Conservation (phyloP, 2,329 filamentous ascomycete genomes). For the Aspergillus tubingensis region DNA sequence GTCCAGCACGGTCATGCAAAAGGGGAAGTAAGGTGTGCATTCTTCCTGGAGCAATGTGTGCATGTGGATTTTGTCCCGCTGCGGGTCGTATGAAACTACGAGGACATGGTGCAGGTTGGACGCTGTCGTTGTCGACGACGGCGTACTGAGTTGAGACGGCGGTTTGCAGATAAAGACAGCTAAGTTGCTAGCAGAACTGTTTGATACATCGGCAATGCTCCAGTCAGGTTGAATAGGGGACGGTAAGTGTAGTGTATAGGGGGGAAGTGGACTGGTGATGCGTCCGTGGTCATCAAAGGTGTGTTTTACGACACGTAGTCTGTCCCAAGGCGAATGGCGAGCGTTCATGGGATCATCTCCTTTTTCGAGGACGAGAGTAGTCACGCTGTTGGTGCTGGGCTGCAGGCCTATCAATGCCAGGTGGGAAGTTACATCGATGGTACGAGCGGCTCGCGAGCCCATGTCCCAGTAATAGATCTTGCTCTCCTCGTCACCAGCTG, state of each 20-base stretch:
- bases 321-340: not conserved
- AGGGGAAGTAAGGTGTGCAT: not conserved
- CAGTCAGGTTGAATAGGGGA: not conserved
- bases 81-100: slow-evolving; percentile 14
- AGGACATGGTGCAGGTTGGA: slow-evolving; percentile 4
- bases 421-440: slow-evolving; percentile 7
- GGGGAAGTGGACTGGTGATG: not conserved
- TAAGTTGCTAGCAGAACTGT: slow-evolving; percentile 8
- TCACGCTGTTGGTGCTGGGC: slow-evolving; percentile 19
- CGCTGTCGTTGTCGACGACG: not conserved
- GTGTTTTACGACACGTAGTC: slow-evolving; percentile 18
- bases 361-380: slow-evolving; percentile 17
- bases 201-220: slow-evolving; percentile 3
- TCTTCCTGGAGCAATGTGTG: slow-evolving; percentile 14
- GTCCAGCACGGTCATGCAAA: slow-evolving; percentile 15
- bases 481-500: slow-evolving; percentile 9
- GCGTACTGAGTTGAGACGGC: not conserved
- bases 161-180: slow-evolving; percentile 12
- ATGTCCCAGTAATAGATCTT: slow-evolving; percentile 28
- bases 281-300: slow-evolving; percentile 5
- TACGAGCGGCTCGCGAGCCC: slow-evolving; percentile 19
- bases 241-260: slow-evolving; percentile 13
- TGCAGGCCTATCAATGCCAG: slow-evolving; percentile 22
- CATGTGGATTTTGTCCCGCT: slow-evolving; percentile 13
- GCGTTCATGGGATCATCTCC: not conserved